Percentiles rank a stretch among this genome's conserved stretches.
Evolutionary conservation across 129 eudicot genomes (phyloP).

Genomic region (Pittosporum tobira): DNA sequence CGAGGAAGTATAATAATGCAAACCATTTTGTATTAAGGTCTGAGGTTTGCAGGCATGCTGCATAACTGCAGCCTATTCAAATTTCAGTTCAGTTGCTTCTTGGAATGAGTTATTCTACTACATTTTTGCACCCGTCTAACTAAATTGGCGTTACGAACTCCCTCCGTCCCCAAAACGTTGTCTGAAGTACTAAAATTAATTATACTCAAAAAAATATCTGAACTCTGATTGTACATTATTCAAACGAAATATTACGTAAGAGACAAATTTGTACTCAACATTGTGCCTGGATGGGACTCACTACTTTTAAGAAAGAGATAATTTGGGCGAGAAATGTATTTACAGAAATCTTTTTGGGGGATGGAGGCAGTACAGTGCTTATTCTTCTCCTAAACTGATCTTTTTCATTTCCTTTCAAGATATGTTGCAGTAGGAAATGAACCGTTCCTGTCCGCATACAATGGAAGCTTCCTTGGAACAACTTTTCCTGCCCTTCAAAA

Average conservation of each 20-base stretch:
- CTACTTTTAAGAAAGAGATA: not conserved
- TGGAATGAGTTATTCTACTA: not conserved
- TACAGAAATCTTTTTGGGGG: too few species aligned
- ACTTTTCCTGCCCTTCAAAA: slow-evolving; percentile 70
- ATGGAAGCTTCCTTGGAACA: slow-evolving; percentile 53
- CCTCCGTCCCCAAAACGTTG: too few species aligned
- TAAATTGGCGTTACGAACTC: not conserved
- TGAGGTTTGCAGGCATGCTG: not conserved
- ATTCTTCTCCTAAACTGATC: not conserved
- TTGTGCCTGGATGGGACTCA: too few species aligned
- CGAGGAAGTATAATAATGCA: too few species aligned
- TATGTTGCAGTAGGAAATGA: slow-evolving; percentile 95
- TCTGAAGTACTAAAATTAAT: too few species aligned
- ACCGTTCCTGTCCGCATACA: slow-evolving; percentile 59
- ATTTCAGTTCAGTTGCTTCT: not conserved
- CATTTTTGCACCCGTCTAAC: not conserved
- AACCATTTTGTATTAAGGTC: not conserved
- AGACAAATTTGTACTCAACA: too few species aligned
- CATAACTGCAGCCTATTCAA: not conserved
- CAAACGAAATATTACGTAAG: too few species aligned
- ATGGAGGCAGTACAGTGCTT: too few species aligned
- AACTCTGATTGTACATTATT: too few species aligned
- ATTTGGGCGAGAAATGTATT: too few species aligned
- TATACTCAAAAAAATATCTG: too few species aligned
- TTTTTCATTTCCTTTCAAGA: slow-evolving; percentile 22